Conservation (phyloP, 106 monocot genomes). For the Narthecium ossifragum region DNA sequence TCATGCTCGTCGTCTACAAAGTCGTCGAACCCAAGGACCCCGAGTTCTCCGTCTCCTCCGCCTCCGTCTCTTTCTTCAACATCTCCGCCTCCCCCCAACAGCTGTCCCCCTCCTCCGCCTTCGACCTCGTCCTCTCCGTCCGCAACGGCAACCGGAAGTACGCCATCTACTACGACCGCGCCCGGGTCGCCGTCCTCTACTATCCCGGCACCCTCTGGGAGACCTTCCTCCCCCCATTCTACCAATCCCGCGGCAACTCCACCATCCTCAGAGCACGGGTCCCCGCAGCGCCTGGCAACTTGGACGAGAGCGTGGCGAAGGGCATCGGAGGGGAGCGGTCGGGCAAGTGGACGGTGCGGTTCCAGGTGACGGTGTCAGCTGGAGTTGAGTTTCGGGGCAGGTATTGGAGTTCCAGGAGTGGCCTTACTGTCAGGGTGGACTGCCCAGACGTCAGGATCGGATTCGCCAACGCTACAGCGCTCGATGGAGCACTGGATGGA, state of each 20-base stretch:
- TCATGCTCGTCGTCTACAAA: background rate
- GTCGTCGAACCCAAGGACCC: background rate
- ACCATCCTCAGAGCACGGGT: conserved; percentile 12
- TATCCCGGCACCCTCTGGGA: background rate
- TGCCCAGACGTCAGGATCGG: conserved; percentile 19
- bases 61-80: background rate
- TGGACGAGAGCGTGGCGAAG: conserved; percentile 11
- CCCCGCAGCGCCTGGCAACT: conserved; percentile 19
- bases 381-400: conserved; percentile 19
- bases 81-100: background rate
- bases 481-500: background rate
- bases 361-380: conserved; percentile 17
- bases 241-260: background rate
- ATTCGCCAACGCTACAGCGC: conserved; percentile 5
- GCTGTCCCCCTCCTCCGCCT: background rate
- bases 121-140: background rate
- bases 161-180: background rate
- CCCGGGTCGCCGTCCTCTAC: background rate
- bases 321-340: conserved; percentile 15
- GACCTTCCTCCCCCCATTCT: background rate
- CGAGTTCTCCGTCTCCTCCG: background rate
- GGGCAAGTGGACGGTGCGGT: conserved; percentile 12
- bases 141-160: background rate
- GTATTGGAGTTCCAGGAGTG: conserved; percentile 26
- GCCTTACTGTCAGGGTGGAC: conserved; percentile 13